phyloP scores from a whole-genome alignment of 192 early-diverging fungal species.

The Backusella tarrabulga region DNA sequence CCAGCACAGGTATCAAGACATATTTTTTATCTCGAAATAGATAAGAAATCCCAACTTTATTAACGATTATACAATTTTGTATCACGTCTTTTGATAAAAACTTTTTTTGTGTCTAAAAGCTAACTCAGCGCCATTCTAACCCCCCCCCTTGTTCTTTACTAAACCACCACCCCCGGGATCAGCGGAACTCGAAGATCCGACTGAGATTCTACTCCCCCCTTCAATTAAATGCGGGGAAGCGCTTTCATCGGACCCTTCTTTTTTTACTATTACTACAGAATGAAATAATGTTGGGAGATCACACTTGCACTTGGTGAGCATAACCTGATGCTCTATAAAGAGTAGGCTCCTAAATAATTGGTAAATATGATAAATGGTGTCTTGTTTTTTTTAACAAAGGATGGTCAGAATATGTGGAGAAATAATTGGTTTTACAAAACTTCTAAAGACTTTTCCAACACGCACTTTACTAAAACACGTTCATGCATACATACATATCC shows the following conservation, averaged over 20 bases:
- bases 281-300: too few species aligned
- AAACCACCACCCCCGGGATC: background rate
- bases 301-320: too few species aligned
- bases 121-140: background rate
- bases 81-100: background rate
- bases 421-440: background rate
- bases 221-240: background rate
- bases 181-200: background rate
- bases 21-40: background rate
- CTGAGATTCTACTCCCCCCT: background rate
- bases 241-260: background rate
- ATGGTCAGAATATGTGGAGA: background rate
- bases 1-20: background rate
- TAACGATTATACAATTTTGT: background rate
- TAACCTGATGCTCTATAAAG: too few species aligned
- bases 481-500: background rate
- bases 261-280: too few species aligned
- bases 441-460: background rate
- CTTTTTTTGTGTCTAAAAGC: background rate
- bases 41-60: background rate
- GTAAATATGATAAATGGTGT: background rate
- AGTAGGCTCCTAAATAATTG: too few species aligned
- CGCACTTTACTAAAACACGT: background rate
- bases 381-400: too few species aligned
- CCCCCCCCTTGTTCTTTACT: background rate